Conservation (phyloP, 176 grass and related monocot genomes). For the Phragmites australis region DNA sequence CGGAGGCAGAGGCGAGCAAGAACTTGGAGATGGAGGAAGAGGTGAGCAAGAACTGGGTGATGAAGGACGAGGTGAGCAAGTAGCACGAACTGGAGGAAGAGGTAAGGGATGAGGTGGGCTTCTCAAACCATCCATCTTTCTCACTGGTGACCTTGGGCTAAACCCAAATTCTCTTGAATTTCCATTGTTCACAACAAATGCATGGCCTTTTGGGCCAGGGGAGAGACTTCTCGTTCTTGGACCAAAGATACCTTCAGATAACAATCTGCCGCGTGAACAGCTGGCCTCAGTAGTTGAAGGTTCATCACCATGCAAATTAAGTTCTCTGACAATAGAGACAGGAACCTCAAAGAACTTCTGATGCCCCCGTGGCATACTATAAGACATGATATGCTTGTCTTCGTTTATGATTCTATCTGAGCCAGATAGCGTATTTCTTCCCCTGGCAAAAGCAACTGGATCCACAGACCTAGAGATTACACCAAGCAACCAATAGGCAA, state of each 20-base stretch:
- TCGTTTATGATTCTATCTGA: conserved; percentile 45
- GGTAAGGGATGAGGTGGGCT: conserved; percentile 78
- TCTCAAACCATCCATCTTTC: conserved; percentile 59
- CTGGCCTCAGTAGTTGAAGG: conserved; percentile 47
- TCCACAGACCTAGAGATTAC: conserved; percentile 49
- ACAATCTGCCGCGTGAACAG: conserved; percentile 44
- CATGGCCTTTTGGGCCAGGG: conserved; percentile 44
- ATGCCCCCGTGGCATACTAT: conserved; percentile 51
- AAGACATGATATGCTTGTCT: conserved; percentile 49
- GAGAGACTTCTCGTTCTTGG: conserved; percentile 58
- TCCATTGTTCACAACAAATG: conserved; percentile 43
- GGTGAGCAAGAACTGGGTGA: conserved; percentile 36
- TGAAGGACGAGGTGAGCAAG: conserved; percentile 50
- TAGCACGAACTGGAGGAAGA: conserved; percentile 54
- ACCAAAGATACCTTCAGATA: conserved; percentile 60
- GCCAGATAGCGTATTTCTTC: conserved; percentile 44
- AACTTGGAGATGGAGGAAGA: conserved; percentile 47
- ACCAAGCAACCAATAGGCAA: conserved; percentile 27
- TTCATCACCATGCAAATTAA: conserved; percentile 44
- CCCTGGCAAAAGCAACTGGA: conserved; percentile 43
- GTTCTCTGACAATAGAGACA: conserved; percentile 46
- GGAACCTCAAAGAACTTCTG: conserved; percentile 46
- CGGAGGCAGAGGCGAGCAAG: conserved; percentile 37
- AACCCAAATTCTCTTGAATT: conserved; percentile 57
- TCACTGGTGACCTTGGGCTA: conserved; percentile 52